Evolutionary conservation across 1,284 basidiomycete species (phyloP), one percentile per base, ranked within the genome.

Genomic region (Phlebopus sp.): DNA sequence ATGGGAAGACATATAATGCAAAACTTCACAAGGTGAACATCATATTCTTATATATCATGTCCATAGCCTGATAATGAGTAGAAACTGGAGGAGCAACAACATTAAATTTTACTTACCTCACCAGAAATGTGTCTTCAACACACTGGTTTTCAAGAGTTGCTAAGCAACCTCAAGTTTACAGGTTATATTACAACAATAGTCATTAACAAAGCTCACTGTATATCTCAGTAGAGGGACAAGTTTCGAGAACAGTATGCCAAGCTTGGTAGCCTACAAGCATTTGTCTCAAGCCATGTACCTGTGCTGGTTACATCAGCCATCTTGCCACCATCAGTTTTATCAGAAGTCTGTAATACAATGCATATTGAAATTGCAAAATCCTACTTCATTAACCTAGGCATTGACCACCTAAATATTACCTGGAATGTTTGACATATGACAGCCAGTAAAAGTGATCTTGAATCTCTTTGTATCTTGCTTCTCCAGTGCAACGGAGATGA

Each of bases 111-210:
- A 10, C 32, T 71, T 19, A 59, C 61, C 0, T 66, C 63, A 3
- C 68, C 69, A 4, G 68, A 72, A 46, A 71, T 71, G 68, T 62
- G 63, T 29, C 55, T 70, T 29, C 48, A 64, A 32, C 59, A 70
- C 48, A 38, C 48, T 3, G 50, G 34, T 10, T 68, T 70, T 51
- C 58, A 56, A 0, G 44, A 52, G 11, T 32, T 56, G 5, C 44
- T 70, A 3, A 53, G n/a, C 35, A 37, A 37, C 35, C 42, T 7
- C 2, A 39, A 47, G 7, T 62, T 66, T 39, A 40, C 57, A 1
- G 48, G 56, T 7, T 32, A 57, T 15, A 52, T 69, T 43, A 25
- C 21, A 17, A 5, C 60, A 8, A 39, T 69, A 11, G 52, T 70
- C 17, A 42, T 73, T 21, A 70, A 74, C 47, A 64, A 74, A 35